A percentile compares a stretch with the other conserved stretches of the same genome.
These are phyloP conservation scores for Camellia oleifera DNA, from an alignment of 179 eudicot species.

Conservation along the genomic window DNA sequence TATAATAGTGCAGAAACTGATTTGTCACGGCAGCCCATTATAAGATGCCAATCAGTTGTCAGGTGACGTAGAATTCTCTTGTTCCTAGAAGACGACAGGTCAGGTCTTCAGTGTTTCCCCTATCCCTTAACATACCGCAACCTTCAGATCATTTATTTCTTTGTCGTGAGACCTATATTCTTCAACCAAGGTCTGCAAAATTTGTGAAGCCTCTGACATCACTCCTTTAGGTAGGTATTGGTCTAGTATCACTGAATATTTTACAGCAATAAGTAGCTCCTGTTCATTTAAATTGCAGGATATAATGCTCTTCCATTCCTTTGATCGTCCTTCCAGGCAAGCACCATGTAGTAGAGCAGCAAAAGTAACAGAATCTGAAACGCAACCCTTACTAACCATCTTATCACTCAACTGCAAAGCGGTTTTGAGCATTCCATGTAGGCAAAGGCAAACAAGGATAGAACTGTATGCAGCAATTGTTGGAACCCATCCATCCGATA, in stretches of 20 bases:
- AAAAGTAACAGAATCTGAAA: constrained; percentile 55
- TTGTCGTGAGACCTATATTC: constrained; percentile 32
- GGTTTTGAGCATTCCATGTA: constrained; percentile 48
- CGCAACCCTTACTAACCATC: constrained; percentile 37
- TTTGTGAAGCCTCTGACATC: constrained; percentile 47
- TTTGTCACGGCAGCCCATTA: constrained; percentile 2
- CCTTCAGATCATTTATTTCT: constrained; percentile 22
- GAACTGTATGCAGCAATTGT: constrained; percentile 61
- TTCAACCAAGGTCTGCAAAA: constrained; percentile 57
- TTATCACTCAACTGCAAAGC: constrained; percentile 62
- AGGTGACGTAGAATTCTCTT: not conserved
- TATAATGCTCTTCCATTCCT: constrained; percentile 65
- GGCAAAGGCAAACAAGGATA: constrained; percentile 76
- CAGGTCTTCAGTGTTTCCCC: not conserved
- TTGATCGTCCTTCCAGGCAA: constrained; percentile 67
- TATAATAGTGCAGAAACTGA: not conserved
- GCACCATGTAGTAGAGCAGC: constrained; percentile 68
- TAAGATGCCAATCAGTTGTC: not conserved
- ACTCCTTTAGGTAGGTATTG: constrained; percentile 40
- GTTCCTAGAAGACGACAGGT: not conserved
- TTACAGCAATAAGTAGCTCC: constrained; percentile 47
- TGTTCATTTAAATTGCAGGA: constrained; percentile 44
- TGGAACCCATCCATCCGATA: constrained; percentile 54
- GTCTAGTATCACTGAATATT: constrained; percentile 58
- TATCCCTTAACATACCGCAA: constrained; percentile 25